Base-by-base conservation (phyloP, 1,284 basidiomycete genomes). In the Polyporus tsugae region DNA sequence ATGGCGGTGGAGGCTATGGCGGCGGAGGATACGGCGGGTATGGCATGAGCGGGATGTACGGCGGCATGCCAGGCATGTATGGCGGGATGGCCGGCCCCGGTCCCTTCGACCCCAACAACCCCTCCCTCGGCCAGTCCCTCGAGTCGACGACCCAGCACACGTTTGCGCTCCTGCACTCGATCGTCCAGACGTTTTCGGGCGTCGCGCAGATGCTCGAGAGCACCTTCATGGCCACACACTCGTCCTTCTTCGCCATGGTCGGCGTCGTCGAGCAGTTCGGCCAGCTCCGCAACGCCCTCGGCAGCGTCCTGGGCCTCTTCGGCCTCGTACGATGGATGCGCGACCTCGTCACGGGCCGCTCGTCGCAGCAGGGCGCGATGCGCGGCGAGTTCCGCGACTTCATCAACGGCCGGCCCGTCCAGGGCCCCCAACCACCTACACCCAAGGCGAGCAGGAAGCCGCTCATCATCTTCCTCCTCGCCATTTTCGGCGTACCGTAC, bases 171-270 rank as follows among this genome's bases (percentile, higher is more conserved):
- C 86, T 99, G 59, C 95, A 98, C 76, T 94, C 93, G 42, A 94
- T 99, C 77, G 97, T 99, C 55, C 95, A 96, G 72, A 98, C 97
- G 1, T 98, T 99, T 80, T 90, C 93, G 0, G 97, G 97, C 15
- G 93, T 99, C 70, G 94, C 98, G 0, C 98, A 99, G 80, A 97
- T 99, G 90, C 91, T 99, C 75, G 97, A 99, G 80, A 93, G 90
- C 53, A 99, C 98, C 4, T 99, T 98, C 82, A 96, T 99, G 93
- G 98, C 98, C 4, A 99, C 98, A 0, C 98, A 99, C 81, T 96
- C 95, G 4, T 94, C 91, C 55, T 99, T 99, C 84, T 99, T 99
- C 80, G 97, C 97, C 69, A 98, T 99, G 94, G 96, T 99, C 65
- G 96, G 96, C 70, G 97, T 99, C 36, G 89, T 97, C 49, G 97